Evolutionary conservation across 139 green algal species (phyloP).

Genomic region (Tetradesmus obliquus): DNA sequence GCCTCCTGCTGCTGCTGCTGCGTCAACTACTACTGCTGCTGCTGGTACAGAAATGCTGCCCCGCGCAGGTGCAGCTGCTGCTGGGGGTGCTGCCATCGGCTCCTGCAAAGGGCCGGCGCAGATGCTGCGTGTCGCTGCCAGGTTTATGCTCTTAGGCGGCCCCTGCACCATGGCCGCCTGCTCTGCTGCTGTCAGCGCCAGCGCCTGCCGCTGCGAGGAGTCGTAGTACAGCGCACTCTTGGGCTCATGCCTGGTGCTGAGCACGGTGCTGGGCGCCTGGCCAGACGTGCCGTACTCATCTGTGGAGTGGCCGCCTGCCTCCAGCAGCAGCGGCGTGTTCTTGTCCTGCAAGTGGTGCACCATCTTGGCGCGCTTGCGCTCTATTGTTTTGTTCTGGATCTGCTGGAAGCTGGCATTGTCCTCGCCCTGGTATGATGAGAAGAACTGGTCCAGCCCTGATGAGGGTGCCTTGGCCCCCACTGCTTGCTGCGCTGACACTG

Average conservation of each 20-base stretch:
- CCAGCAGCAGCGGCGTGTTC: constrained; percentile 53
- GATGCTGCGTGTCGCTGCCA: constrained; percentile 69
- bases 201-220: constrained; percentile 47
- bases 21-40: neutral
- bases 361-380: constrained; percentile 48
- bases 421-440: constrained; percentile 80
- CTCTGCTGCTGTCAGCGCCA: constrained; percentile 67
- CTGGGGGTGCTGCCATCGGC: neutral
- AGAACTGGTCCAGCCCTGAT: constrained; percentile 81
- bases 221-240: constrained; percentile 86
- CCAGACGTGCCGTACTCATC: constrained; percentile 84
- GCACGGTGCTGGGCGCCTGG: constrained; percentile 70
- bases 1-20: constrained; percentile 22
- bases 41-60: constrained; percentile 7
- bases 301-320: constrained; percentile 51
- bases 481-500: neutral
- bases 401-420: constrained; percentile 88
- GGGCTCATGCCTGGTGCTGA: constrained; percentile 62
- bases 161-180: constrained; percentile 62
- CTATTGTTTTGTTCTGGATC: constrained; percentile 24
- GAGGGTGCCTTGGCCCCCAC: constrained; percentile 24
- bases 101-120: neutral
- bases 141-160: constrained; percentile 75
- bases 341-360: constrained; percentile 66
- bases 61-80: constrained; percentile 12